phyloP scores from a whole-genome alignment of 2,329 filamentous ascomycete genomes.

The Teratosphaeria nubilosa region DNA sequence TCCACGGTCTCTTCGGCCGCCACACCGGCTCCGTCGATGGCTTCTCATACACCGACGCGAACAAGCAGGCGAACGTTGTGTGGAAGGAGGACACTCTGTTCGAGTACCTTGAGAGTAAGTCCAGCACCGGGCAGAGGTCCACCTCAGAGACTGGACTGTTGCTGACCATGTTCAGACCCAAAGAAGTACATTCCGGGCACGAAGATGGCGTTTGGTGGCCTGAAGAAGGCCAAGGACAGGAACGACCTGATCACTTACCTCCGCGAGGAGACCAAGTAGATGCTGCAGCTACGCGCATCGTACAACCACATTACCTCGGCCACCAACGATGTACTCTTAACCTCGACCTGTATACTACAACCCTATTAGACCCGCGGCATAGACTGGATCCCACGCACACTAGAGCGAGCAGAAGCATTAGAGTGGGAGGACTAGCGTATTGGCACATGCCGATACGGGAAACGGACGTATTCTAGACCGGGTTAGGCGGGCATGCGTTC shows the following conservation, averaged over 20 bases:
- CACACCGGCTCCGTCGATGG: constrained; percentile 85
- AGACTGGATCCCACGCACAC: neutral
- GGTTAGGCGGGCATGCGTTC: neutral
- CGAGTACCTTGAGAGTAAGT: constrained; percentile 70
- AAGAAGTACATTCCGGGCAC: constrained; percentile 99
- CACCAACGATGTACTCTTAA: constrained; percentile 3
- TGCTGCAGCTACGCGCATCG: constrained; percentile 2
- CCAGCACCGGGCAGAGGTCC: neutral
- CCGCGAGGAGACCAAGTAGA: constrained; percentile 60
- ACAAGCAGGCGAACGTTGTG: constrained; percentile 89
- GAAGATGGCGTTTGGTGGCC: constrained; percentile 99
- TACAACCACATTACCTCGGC: constrained; percentile 4
- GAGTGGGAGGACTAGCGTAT: neutral
- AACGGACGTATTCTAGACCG: neutral
- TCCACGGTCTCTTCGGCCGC: constrained; percentile 95
- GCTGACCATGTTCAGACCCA: constrained; percentile 55
- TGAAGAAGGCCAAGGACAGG: constrained; percentile 99
- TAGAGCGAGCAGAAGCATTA: neutral
- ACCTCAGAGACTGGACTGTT: neutral
- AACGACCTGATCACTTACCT: constrained; percentile 94
- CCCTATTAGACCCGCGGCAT: neutral
- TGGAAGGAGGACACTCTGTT: constrained; percentile 91
- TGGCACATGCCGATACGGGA: neutral
- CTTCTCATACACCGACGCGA: constrained; percentile 97
- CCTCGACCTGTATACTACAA: constrained; percentile 7